phyloP scores from a whole-genome alignment of 345 rosid genomes.

The Euclidium syriacum region DNA sequence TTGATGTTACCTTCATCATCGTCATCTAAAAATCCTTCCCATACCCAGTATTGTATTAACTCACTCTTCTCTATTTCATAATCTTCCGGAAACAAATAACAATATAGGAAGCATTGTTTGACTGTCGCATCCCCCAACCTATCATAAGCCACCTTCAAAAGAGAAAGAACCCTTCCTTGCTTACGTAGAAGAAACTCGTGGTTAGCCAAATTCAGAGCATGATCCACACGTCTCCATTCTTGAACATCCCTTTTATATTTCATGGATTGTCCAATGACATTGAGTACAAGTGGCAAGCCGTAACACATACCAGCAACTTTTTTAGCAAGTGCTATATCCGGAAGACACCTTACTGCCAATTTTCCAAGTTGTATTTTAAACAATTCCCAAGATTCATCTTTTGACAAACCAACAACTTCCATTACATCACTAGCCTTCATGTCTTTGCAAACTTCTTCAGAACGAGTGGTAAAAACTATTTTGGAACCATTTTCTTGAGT shows the following conservation, averaged over 20 bases:
- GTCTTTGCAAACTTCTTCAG: background rate
- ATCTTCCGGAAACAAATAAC: constrained; percentile 8
- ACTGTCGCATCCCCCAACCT: background rate
- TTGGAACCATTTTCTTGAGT: background rate
- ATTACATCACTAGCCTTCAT: background rate
- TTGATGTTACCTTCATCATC: no score
- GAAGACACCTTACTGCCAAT: background rate
- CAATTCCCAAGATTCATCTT: background rate
- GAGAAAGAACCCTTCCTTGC: background rate
- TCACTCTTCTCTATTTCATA: background rate
- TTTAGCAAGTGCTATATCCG: background rate
- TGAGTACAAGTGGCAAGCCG: constrained; percentile 31
- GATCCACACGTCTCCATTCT: constrained; percentile 4
- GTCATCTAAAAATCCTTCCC: constrained; percentile 30
- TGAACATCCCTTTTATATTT: background rate
- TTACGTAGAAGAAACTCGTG: background rate
- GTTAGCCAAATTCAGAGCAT: background rate
- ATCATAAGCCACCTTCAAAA: constrained; percentile 13
- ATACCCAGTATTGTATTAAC: constrained; percentile 5
- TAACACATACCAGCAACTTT: background rate
- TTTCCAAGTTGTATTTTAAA: background rate
- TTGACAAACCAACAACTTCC: background rate
- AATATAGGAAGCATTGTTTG: background rate
- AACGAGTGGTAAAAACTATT: constrained; percentile 10
- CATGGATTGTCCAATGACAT: background rate